phyloP scores from a whole-genome alignment of 2,329 filamentous ascomycete species.

The Fusarium subglutinans region DNA sequence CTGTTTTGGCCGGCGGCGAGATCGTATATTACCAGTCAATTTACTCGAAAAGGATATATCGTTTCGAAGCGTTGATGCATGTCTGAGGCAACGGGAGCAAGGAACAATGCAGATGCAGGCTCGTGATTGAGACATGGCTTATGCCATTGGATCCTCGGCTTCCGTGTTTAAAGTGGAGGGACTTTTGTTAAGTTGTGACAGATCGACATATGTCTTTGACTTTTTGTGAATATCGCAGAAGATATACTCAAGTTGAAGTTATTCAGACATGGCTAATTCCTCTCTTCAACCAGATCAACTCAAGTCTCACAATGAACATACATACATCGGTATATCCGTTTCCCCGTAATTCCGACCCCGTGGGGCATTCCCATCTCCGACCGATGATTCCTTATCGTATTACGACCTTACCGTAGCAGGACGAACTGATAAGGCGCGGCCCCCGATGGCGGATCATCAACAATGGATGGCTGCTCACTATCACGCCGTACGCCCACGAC shows the following conservation, averaged over 20 bases:
- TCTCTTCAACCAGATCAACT: not conserved
- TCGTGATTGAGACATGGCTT: slow-evolving; percentile 1
- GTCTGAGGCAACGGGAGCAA: not conserved
- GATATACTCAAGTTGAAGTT: not conserved
- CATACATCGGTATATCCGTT: slow-evolving; percentile 30
- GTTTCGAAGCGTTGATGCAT: not conserved
- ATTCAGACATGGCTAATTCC: not conserved
- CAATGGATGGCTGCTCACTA: not conserved
- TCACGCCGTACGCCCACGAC: slow-evolving; percentile 13
- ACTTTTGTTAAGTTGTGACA: not conserved
- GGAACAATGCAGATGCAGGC: not conserved
- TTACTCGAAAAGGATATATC: not conserved
- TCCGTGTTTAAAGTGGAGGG: not conserved
- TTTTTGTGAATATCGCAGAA: not conserved
- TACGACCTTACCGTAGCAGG: slow-evolving; percentile 5
- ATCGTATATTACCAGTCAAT: slow-evolving; percentile 1
- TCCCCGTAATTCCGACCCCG: slow-evolving; percentile 39
- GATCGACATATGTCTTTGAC: not conserved
- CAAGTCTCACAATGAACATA: not conserved
- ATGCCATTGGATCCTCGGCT: not conserved
- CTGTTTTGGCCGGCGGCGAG: slow-evolving; percentile 13
- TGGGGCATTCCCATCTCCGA: slow-evolving; percentile 23
- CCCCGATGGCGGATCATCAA: slow-evolving; percentile 17
- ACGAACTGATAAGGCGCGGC: slow-evolving; percentile 16
- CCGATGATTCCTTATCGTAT: slow-evolving; percentile 29